Percentiles rank a stretch among this genome's conserved stretches.
phyloP scores from a whole-genome alignment of 2,329 filamentous ascomycete species.

The Trichoderma koningii region DNA sequence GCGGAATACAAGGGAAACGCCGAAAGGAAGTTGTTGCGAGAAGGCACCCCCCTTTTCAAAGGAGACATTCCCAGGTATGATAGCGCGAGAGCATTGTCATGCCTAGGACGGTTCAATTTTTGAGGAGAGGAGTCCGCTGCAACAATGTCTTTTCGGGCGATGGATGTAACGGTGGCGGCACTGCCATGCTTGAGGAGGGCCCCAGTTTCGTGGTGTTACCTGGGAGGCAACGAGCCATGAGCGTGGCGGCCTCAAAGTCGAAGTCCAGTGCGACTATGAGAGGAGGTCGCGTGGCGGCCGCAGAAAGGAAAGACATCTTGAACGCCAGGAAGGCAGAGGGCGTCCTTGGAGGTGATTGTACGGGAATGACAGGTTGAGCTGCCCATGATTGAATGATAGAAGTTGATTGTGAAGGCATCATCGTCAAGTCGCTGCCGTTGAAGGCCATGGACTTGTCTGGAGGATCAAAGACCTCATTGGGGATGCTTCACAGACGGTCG shows the following conservation, averaged over 20 bases:
- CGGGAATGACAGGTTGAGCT: slow-evolving; percentile 44
- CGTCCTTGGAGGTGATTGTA: slow-evolving; percentile 17
- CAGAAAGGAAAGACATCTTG: not conserved
- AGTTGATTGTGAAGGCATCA: not conserved
- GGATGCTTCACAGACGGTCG: not conserved
- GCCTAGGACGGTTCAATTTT: slow-evolving; percentile 32
- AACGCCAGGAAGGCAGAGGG: slow-evolving; percentile 26
- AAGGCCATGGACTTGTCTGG: slow-evolving; percentile 32
- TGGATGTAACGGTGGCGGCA: slow-evolving; percentile 50
- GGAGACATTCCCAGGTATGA: slow-evolving; percentile 33
- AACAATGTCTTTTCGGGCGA: slow-evolving; percentile 29
- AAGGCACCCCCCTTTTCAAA: slow-evolving; percentile 29
- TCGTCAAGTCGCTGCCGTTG: slow-evolving; percentile 34
- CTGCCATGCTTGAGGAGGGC: slow-evolving; percentile 44
- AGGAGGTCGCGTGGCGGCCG: not conserved
- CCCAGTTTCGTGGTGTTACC: not conserved
- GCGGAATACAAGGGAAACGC: slow-evolving; percentile 4
- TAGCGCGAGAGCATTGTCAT: slow-evolving; percentile 59
- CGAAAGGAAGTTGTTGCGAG: slow-evolving; percentile 21
- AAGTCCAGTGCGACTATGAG: slow-evolving; percentile 7
- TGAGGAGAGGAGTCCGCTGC: slow-evolving; percentile 4
- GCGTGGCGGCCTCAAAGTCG: not conserved
- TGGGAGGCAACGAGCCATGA: not conserved
- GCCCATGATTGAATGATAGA: slow-evolving; percentile 31
- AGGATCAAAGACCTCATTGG: not conserved